phyloP scores from a whole-genome alignment of 169 alveolate genomes.

The Plasmodium gonderi region DNA sequence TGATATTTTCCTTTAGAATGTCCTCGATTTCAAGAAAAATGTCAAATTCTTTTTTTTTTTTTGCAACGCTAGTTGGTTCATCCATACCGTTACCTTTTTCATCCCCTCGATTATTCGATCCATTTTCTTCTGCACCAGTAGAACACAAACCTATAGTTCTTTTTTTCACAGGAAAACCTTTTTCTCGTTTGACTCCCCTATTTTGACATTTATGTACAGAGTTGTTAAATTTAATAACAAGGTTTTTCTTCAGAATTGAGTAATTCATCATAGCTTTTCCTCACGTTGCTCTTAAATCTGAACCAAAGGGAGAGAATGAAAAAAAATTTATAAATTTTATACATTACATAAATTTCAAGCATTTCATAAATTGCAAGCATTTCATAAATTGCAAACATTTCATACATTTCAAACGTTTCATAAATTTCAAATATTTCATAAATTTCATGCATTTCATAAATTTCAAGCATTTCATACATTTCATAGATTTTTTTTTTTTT shows the following conservation, averaged over 20 bases:
- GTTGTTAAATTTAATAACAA: constrained; percentile 16
- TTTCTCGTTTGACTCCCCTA: not conserved
- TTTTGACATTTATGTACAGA: not conserved
- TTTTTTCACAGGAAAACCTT: not conserved
- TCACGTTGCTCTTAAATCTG: not conserved
- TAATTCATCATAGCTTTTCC: constrained; percentile 15
- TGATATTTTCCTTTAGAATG: not conserved
- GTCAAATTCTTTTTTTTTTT: not conserved
- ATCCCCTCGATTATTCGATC: not conserved
- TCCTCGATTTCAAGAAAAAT: not conserved
- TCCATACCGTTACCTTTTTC: not conserved
- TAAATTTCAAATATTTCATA: too few species aligned
- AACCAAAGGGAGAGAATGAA: not conserved
- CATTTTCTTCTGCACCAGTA: not conserved
- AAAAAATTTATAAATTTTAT: too few species aligned
- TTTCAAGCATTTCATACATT: too few species aligned
- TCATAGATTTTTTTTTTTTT: too few species aligned
- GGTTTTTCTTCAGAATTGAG: constrained; percentile 17
- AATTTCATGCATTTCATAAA: too few species aligned
- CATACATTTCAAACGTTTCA: too few species aligned
- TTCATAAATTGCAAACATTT: too few species aligned
- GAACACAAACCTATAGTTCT: not conserved
- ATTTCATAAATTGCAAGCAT: too few species aligned
- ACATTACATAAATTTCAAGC: too few species aligned
- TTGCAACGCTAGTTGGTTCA: not conserved